phyloP scores from a whole-genome alignment of 257 asterid genomes.

The Salvia rosmarinus region DNA sequence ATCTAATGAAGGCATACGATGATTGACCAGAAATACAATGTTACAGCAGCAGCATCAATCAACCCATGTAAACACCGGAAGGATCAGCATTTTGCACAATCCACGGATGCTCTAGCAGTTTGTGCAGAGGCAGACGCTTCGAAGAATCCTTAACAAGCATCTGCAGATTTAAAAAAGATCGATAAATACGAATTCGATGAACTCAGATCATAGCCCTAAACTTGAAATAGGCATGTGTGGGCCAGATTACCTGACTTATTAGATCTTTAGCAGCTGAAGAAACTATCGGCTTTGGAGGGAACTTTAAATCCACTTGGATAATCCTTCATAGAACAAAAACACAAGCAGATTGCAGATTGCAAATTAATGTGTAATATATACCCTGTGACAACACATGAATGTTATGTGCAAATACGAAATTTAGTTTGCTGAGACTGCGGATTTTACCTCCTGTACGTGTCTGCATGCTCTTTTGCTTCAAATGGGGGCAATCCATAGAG shows the following conservation, averaged over 20 bases:
- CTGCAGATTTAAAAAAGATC: conserved; percentile 36
- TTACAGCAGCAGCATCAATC: conserved; percentile 20
- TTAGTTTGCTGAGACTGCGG: neutral
- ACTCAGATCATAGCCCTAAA: neutral
- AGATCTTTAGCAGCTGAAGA: conserved; percentile 93
- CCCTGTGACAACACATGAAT: neutral
- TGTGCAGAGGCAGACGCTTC: conserved; percentile 76
- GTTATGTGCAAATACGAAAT: neutral
- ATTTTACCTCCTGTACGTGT: conserved; percentile 87
- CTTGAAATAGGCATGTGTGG: neutral
- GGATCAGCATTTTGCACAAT: conserved; percentile 92
- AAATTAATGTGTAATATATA: neutral
- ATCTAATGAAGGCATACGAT: conserved; percentile 21
- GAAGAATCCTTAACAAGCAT: conserved; percentile 94
- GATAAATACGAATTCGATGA: neutral
- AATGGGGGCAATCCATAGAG: conserved; percentile 93
- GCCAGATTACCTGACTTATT: conserved; percentile 65
- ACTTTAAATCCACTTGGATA: conserved; percentile 87
- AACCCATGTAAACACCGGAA: conserved; percentile 73
- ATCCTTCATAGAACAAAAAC: conserved; percentile 55
- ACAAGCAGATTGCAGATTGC: neutral
- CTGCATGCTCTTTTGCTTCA: conserved; percentile 93
- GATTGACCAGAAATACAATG: conserved; percentile 6
- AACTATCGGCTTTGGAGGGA: conserved; percentile 82
- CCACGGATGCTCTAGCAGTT: conserved; percentile 95